Evolutionary conservation across 2,329 filamentous ascomycete genomes (phyloP).

Genomic region (Xylariaceae sp.): DNA sequence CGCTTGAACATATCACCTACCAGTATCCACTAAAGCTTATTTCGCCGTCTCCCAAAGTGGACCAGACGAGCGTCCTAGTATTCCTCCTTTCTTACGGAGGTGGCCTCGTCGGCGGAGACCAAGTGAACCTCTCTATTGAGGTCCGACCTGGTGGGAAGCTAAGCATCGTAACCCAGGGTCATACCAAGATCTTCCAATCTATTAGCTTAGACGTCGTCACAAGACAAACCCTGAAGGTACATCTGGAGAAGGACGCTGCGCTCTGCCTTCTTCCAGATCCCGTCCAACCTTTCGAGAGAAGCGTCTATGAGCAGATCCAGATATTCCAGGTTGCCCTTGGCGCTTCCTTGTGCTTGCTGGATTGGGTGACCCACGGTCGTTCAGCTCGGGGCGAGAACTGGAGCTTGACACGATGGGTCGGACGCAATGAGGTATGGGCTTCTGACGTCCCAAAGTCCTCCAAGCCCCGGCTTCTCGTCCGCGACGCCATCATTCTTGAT

Average conservation of each 20-base stretch:
- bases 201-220: slow-evolving; percentile 61
- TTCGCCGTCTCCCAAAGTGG: slow-evolving; percentile 72
- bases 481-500: slow-evolving; percentile 83
- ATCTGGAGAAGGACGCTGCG: slow-evolving; percentile 57
- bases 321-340: slow-evolving; percentile 68
- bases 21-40: slow-evolving; percentile 96
- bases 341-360: slow-evolving; percentile 78
- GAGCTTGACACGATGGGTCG: slow-evolving; percentile 80
- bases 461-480: slow-evolving; percentile 71
- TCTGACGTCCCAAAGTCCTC: slow-evolving; percentile 41
- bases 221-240: slow-evolving; percentile 61
- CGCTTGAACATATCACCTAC: slow-evolving; percentile 78
- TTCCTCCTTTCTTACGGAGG: slow-evolving; percentile 95
- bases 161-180: slow-evolving; percentile 73
- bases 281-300: slow-evolving; percentile 86
- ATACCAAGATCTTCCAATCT: slow-evolving; percentile 95
- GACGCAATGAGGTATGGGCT: slow-evolving; percentile 86
- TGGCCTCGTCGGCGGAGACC: slow-evolving; percentile 87
- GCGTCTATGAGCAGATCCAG: slow-evolving; percentile 85
- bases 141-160: slow-evolving; percentile 71
- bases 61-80: slow-evolving; percentile 74
- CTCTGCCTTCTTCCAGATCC: slow-evolving; percentile 84
- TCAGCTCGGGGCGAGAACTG: slow-evolving; percentile 87
- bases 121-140: slow-evolving; percentile 74
- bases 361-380: slow-evolving; percentile 94